Base-by-base conservation (phyloP, 177 flowering plant species). In the Vitis hybrid region DNA sequence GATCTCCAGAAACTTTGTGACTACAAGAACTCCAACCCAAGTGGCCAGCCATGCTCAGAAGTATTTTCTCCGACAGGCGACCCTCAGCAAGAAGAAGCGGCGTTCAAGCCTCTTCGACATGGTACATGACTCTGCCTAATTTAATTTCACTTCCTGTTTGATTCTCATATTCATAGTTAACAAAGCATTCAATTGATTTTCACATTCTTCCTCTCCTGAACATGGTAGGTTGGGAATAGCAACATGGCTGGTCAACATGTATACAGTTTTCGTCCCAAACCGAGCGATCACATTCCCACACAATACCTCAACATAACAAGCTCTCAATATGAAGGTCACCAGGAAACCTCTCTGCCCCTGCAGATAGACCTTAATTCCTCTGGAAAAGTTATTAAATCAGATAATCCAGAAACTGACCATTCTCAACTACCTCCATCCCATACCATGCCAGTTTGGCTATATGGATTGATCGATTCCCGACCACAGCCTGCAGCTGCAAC, bases 31-130 rank as follows among this genome's bases (percentile, higher is more conserved):
- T 66, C 97, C 97, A 45, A 92, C 97, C 56, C 97, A 92, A 84
- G 97, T 92, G 34, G 97, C 97, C 2, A 92, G 97, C 65, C 97
- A 92, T 86, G 97, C 97, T 56, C 97, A 92, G 54, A 92, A 92
- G 68, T 87, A 91, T 64, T 92, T 92, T 65, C 91, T 92, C 48
- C 74, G 94, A 14, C 93, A 79, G 56, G 74, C 79, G 1, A 73
- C 69, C 54, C 80, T 80, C 64, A 74, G 78, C 75, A 90, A 87
- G 81, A 91, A 87, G 78, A 90, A 85, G 68, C 82, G 94, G 1
- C 89, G 97, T 19, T 81, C 96, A 1, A 92, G 97, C 85, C 96
- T 92, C 72, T 92, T 92, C 52, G 94, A 92, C 78, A 69, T 88
- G 91, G 97, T 90, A 85, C 26, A 5, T 65, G 10, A 2, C 15